Evolutionary conservation across 2,329 filamentous ascomycete species (phyloP), one percentile per base, ranked within the genome.

Genomic region (Phaeophleospora eucalypticola): DNA sequence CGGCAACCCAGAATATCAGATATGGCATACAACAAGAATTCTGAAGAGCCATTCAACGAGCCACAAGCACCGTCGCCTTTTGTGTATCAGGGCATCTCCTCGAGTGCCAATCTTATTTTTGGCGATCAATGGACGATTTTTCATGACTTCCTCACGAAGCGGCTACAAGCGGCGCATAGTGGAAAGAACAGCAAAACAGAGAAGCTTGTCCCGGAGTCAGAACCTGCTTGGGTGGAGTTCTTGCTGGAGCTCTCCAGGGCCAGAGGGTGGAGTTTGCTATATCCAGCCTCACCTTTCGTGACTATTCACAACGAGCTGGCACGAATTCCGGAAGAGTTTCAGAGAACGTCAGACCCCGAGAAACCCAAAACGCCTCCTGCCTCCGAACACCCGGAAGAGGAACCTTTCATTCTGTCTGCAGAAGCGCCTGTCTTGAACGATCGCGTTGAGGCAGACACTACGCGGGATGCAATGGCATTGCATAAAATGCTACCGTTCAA

Each of bases 41-140:
- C 38, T 9, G 45, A 56, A 2, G 53, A 64, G 7, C 60, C 63
- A 19, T 27, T 64, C 65, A 39, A 51, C 10, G 51, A 59, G 9
- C 53, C 59, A 8, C 58, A 67, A 20, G 59, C 65, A 4, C 41
- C 69, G 4, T 77, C 79, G 0, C 75, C 86, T 0, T 94, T 95
- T 60, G 72, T 95, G 7, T 95, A 89, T 84, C 86, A 95, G 67
- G 81, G 83, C 2, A 90, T 91, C 4, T 86, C 83, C 54, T 87
- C 84, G 61, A 86, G 93, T 53, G 90, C 91, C 1, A 80, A 83
- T 9, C 74, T 98, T 8, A 84, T 91, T 63, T 82, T 93, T 46
- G 89, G 90, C 36, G 81, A 89, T 39, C 89, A 85, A 61, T 98
- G 93, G 93, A 71, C 80, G 10, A 87, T 95, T 57, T 77, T 95